Evolutionary conservation across 345 rosid genomes (phyloP).

Genomic region (Gynandropsis gynandra): DNA sequence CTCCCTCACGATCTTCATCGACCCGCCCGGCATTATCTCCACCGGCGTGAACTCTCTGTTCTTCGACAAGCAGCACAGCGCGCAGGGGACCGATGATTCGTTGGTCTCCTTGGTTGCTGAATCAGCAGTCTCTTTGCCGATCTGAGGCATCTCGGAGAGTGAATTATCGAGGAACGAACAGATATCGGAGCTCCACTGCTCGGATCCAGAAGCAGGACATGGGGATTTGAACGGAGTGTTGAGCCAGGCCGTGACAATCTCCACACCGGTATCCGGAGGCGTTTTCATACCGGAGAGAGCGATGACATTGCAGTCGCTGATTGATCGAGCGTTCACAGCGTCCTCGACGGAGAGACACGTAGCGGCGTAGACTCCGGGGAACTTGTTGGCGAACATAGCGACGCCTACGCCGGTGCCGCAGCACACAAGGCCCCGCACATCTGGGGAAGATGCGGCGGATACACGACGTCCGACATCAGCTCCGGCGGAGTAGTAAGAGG

Average conservation of each 20-base stretch:
- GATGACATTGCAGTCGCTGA: conserved; percentile 70
- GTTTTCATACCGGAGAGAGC: conserved; percentile 67
- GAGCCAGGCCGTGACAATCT: conserved; percentile 65
- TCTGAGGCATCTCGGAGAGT: conserved; percentile 40
- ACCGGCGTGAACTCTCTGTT: conserved; percentile 47
- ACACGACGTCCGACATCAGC: conserved; percentile 80
- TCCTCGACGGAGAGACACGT: conserved; percentile 63
- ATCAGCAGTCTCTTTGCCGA: conserved; percentile 31
- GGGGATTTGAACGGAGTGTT: conserved; percentile 69
- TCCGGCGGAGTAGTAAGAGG: conserved; percentile 71
- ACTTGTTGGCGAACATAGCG: conserved; percentile 83
- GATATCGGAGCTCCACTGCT: conserved; percentile 57
- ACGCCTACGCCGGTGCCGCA: conserved; percentile 85
- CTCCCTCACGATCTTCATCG: conserved; percentile 89
- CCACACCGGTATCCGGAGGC: conserved; percentile 44
- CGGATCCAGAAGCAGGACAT: conserved; percentile 54
- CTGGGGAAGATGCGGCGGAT: conserved; percentile 39
- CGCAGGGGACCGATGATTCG: conserved; percentile 25
- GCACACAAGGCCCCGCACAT: conserved; percentile 54
- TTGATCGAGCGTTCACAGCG: conserved; percentile 67
- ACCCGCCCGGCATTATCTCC: conserved; percentile 72
- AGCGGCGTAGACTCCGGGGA: conserved; percentile 71
- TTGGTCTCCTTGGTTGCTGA: conserved; percentile 3
- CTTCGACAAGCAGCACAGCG: conserved; percentile 57
- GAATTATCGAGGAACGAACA: conserved; percentile 47